Base-by-base conservation (phyloP, 2,329 filamentous ascomycete genomes). In the Paecilomyces formosus region DNA sequence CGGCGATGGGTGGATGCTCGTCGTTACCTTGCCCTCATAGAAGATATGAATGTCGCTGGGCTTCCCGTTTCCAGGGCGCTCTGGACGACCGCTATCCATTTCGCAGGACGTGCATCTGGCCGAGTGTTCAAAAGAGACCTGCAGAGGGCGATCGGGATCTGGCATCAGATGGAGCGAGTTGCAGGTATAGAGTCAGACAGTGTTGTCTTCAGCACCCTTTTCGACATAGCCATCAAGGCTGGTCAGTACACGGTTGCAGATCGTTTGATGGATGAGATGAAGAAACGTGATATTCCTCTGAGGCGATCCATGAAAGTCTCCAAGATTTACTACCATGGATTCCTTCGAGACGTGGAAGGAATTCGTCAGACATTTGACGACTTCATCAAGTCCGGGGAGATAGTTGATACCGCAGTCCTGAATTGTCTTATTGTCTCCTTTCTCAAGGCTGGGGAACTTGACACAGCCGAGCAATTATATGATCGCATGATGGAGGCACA, bases 141-240 rank as follows among this genome's bases (percentile, higher is more conserved):
- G 51, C 79, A 89, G 72, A 82, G 85, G 4, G 87, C 90, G 0
- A 78, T 99, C 53, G 82, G 85, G 54, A 74, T 95, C 24, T 99
- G 93, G 92, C 86, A 84, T 63, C 86, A 94, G 66, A 97, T 97
- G 92, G 94, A 99, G 73, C 81, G 83, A 53, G 77, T 85, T 3
- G 86, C 86, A 1, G 82, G 83, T 1, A 72, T 91, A 13, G 76
- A 77, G 64, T 87, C 83, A 35, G 89, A 88, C 65, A 81, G 85
- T 54, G 87, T 92, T n/a, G 96, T 93, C 0, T 95, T 99, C 74
- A 96, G 94, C 69, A 88, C 97, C 53, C 81, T 99, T 12, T 97
- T 96, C 66, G 89, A 97, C 68, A 83, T 91, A 11, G 91, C 94
- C 1, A 85, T 90, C 64, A 95, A 94, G 72, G 86, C 90, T 0